phyloP scores from a whole-genome alignment of 192 early-diverging fungal species.

The Gigaspora rosea region DNA sequence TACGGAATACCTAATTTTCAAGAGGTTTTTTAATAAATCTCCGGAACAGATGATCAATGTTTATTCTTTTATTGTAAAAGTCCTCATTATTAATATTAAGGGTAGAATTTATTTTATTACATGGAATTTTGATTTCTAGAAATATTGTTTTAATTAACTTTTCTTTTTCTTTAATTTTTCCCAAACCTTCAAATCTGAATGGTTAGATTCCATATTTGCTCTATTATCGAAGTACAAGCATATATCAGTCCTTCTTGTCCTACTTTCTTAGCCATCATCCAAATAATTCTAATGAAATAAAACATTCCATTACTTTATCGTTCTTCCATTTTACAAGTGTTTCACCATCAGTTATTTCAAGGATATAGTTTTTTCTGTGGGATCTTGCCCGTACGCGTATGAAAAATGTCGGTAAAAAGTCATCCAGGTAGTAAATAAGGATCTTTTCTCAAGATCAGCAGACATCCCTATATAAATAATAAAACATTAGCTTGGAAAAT shows the following conservation, averaged over 20 bases:
- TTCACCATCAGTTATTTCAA: neutral
- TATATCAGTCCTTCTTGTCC: neutral
- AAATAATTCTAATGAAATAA: slow-evolving; percentile 2
- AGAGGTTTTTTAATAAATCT: too few species aligned
- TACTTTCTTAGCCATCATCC: neutral
- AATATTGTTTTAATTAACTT: neutral
- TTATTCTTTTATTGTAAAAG: too few species aligned
- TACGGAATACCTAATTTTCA: too few species aligned
- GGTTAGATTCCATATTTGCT: neutral
- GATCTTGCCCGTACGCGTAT: neutral
- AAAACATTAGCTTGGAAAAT: neutral
- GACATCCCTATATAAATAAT: slow-evolving; percentile 22
- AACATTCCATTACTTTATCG: slow-evolving; percentile 3
- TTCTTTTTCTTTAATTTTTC: neutral
- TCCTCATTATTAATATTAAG: too few species aligned
- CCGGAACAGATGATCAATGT: too few species aligned
- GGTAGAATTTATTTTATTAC: too few species aligned
- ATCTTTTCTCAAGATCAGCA: neutral
- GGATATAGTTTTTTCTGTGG: neutral
- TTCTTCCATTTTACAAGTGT: slow-evolving; percentile 5
- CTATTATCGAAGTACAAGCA: slow-evolving; percentile 10
- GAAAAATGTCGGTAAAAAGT: neutral
- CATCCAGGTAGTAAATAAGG: too few species aligned
- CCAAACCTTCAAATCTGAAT: neutral
- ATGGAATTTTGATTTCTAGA: too few species aligned